Conservation (phyloP, 176 grass and related monocot genomes). For the Thalia dealbata region DNA sequence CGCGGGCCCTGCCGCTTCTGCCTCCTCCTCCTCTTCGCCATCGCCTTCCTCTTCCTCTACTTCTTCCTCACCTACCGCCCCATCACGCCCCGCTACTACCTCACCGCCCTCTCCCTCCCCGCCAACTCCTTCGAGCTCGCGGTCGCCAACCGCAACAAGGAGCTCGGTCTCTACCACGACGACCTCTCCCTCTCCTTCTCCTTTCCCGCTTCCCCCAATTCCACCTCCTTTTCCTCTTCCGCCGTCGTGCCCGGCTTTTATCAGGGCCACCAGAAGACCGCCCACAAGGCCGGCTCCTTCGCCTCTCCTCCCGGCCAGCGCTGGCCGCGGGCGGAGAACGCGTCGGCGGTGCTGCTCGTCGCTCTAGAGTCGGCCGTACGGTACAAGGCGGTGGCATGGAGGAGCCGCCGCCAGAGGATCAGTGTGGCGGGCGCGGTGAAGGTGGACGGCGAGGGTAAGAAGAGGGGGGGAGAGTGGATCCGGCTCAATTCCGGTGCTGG, state of each 20-base stretch:
- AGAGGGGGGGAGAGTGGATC: not conserved
- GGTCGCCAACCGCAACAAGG: constrained; percentile 5
- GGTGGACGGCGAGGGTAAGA: not conserved
- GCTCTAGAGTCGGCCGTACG: constrained; percentile 4
- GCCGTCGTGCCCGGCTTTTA: constrained; percentile 14
- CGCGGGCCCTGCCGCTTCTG: not conserved
- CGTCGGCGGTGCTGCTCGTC: not conserved
- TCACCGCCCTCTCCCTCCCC: not conserved
- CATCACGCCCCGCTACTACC: constrained; percentile 6
- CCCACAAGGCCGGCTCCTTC: constrained; percentile 3
- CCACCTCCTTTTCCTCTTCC: not conserved
- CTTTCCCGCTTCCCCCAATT: not conserved
- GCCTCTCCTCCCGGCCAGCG: not conserved
- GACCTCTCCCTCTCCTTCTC: not conserved
- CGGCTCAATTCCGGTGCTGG: not conserved
- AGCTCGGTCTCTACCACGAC: constrained; percentile 12
- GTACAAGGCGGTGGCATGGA: constrained; percentile 10
- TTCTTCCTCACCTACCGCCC: constrained; percentile 8
- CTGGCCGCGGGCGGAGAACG: not conserved
- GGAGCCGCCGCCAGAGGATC: not conserved
- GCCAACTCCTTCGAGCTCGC: constrained; percentile 7
- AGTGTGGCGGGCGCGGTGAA: not conserved
- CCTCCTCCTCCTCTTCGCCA: not conserved
- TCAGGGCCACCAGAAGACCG: constrained; percentile 18
- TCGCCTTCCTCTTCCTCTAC: not conserved